Base-by-base conservation (phyloP, 139 green algal species). In the Chlorella sp. region DNA sequence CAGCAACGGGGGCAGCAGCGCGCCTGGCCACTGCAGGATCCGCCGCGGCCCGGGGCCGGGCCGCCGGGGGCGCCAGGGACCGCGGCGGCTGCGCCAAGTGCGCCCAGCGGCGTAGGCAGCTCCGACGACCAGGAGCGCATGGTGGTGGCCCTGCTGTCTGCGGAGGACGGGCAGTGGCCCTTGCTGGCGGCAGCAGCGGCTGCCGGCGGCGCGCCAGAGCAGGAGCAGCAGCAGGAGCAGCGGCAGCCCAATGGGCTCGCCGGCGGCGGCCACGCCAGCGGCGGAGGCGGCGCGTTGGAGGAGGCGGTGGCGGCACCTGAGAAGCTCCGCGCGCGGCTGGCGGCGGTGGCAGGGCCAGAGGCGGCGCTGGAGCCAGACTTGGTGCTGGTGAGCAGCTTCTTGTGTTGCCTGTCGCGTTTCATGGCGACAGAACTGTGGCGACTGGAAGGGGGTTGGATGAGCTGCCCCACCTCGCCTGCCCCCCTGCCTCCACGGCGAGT, bases 361-460 rank as follows among this genome's bases (percentile, higher is more conserved):
- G 77, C 61, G 27, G 59, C 25, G 5, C 42, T 55, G 0, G 77
- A 83, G 40, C 77, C 77, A 35, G 77, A 83, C 15, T 79, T 83
- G 42, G 69, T 83, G n/a, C 43, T 83, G 50, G 64, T 75, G 64
- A 62, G 72, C 21, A 71, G 14, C 45, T 11, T 61, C 53, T 27
- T 61, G 27, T n/a, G 53, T n/a, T 61, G 53, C 27, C 27, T 61
- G 27, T 61, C 27, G 27, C 27, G 27, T n/a, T n/a, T 27, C 27
- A 27, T 61, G 27, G 53, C 53, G 27, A 27, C 27, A 61, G 27
- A 27, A 61, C 27, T n/a, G 27, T n/a, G n/a, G n/a, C n/a, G n/a
- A n/a, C n/a, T n/a, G n/a, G n/a, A n/a, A n/a, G n/a, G n/a, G n/a
- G n/a, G n/a, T n/a, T n/a, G n/a, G n/a, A n/a, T n/a, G n/a, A n/a